These are phyloP conservation scores for Paramecium sexaurelia DNA, from an alignment of 73 alveolate genomes.

Conservation along the genomic window DNA sequence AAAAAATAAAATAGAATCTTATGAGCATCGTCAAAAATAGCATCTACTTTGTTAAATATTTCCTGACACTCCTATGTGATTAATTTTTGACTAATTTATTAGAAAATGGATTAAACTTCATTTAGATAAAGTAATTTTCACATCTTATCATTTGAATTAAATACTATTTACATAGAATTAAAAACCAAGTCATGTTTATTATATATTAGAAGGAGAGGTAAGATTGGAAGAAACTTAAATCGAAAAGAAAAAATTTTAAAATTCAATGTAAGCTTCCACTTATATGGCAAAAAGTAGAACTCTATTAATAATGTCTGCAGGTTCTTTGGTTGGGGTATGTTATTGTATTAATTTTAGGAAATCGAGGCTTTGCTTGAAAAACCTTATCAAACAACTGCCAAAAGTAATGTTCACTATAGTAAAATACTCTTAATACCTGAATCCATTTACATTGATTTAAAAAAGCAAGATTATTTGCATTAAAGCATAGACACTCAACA, in stretches of 20 bases:
- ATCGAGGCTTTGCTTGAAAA: neutral
- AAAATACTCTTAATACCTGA: neutral
- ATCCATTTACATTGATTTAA: neutral
- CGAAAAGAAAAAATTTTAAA: neutral
- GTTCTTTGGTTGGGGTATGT: neutral
- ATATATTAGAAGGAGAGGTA: neutral
- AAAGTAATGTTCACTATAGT: neutral
- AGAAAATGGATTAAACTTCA: slow-evolving; percentile 9
- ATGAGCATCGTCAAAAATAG: neutral
- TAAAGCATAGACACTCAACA: neutral
- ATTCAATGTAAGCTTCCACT: neutral
- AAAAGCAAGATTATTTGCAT: neutral
- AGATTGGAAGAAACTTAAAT: neutral
- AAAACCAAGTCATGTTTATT: neutral
- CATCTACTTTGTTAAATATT: neutral
- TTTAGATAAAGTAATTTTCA: slow-evolving; percentile 11
- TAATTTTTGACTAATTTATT: neutral
- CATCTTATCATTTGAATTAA: slow-evolving; percentile 17
- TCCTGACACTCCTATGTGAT: slow-evolving; percentile 3
- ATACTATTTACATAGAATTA: neutral
- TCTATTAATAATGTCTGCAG: neutral
- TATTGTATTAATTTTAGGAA: neutral
- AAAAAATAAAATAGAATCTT: neutral
- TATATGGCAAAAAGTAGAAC: slow-evolving; percentile 17
- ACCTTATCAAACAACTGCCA: neutral